A percentile compares a stretch with the other conserved stretches of the same genome.
Conservation (phyloP, 192 early-diverging fungal genomes). For the Haplosporangium gracile region DNA sequence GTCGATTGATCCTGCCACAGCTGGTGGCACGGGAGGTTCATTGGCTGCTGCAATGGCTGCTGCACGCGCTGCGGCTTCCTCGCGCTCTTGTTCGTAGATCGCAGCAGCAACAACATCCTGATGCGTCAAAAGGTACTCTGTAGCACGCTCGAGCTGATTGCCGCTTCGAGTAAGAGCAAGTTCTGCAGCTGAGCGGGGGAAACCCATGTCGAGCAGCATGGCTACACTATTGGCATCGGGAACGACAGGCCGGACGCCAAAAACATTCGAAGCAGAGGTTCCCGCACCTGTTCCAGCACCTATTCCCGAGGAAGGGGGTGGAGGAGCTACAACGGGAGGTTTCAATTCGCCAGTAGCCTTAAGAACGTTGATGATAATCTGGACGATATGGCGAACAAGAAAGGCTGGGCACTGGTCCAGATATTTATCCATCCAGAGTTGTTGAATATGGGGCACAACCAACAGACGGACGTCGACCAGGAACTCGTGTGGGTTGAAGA, state of each 20-base stretch:
- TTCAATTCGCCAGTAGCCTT: constrained; percentile 79
- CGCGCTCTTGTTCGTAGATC: constrained; percentile 49
- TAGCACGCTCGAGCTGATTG: constrained; percentile 85
- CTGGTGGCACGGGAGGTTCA: constrained; percentile 1
- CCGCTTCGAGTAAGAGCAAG: constrained; percentile 80
- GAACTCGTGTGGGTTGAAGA: constrained; percentile 82
- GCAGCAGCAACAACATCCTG: constrained; percentile 66
- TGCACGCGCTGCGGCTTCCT: constrained; percentile 55
- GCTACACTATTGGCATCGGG: constrained; percentile 75
- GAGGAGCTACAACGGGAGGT: constrained; percentile 45
- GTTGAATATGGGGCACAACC: constrained; percentile 70
- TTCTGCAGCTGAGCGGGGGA: constrained; percentile 81
- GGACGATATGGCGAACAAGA: constrained; percentile 72
- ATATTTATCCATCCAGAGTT: constrained; percentile 74
- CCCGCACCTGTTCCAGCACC: constrained; percentile 1
- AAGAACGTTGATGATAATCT: constrained; percentile 75
- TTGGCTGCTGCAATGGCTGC: constrained; percentile 59
- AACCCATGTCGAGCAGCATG: constrained; percentile 92
- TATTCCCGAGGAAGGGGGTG: constrained; percentile 25
- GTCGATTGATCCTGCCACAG: constrained; percentile 10
- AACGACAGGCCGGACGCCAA: constrained; percentile 60
- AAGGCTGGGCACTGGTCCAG: constrained; percentile 65
- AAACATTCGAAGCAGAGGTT: constrained; percentile 32
- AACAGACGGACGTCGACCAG: constrained; percentile 72
- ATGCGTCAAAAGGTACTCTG: constrained; percentile 87